phyloP scores from a whole-genome alignment of 1,284 basidiomycete genomes.

The Sphagnurus paluster region DNA sequence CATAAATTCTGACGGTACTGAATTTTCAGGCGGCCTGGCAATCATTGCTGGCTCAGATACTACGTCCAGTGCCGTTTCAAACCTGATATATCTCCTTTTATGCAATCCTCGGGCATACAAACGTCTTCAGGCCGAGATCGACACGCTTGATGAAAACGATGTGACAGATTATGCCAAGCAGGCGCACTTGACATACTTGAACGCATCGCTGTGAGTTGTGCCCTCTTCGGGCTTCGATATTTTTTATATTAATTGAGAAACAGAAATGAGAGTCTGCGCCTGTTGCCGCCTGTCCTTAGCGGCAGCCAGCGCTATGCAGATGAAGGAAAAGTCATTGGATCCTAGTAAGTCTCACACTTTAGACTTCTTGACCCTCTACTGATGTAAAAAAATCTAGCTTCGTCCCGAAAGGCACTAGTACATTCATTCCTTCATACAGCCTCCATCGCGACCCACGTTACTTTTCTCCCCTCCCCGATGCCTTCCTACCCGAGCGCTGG shows the following conservation, averaged over 20 bases:
- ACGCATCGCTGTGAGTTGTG: slow-evolving; percentile 36
- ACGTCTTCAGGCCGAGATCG: slow-evolving; percentile 36
- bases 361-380: background rate
- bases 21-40: slow-evolving; percentile 25
- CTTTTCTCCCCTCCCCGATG: slow-evolving; percentile 40
- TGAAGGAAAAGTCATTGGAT: slow-evolving; percentile 28
- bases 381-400: slow-evolving; percentile 25
- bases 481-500: slow-evolving; percentile 45
- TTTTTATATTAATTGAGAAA: background rate
- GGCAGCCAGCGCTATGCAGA: slow-evolving; percentile 32
- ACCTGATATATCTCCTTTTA: slow-evolving; percentile 36
- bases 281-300: slow-evolving; percentile 35
- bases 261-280: slow-evolving; percentile 42
- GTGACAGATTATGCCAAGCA: slow-evolving; percentile 28
- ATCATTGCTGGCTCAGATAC: slow-evolving; percentile 45
- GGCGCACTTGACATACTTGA: slow-evolving; percentile 33
- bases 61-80: slow-evolving; percentile 33
- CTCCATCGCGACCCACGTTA: slow-evolving; percentile 42
- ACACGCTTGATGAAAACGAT: slow-evolving; percentile 30
- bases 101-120: slow-evolving; percentile 30
- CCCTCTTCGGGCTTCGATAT: background rate
- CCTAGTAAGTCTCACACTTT: slow-evolving; percentile 25
- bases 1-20: slow-evolving; percentile 6
- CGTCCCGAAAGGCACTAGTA: slow-evolving; percentile 40
- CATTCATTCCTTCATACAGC: slow-evolving; percentile 36